Base-by-base conservation (phyloP, 129 eudicot genomes). In the Pseudognaphalium luteoalbum region DNA sequence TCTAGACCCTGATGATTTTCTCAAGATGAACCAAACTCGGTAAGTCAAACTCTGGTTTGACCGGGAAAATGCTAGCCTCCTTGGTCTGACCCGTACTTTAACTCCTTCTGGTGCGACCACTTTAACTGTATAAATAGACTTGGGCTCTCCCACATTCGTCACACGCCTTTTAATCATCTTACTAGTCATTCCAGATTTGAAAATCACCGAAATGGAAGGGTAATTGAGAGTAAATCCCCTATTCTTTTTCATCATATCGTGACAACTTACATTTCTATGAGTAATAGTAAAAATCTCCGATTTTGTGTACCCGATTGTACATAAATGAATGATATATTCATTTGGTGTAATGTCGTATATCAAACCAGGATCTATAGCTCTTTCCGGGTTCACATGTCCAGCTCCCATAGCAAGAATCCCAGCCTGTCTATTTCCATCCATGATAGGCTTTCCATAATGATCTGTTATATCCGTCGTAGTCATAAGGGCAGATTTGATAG, bases 201-300 rank as follows among this genome's bases (percentile, higher is more conserved):
- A 91, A 44, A 83, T 73, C 22, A 92, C 93, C 0, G 99, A 89
- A 41, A 94, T 85, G 0, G 99, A 86, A 70, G 99, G 99, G 81
- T 94, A 94, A 60, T 94, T 94, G 37, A 94, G 88, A 86, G 88
- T 91, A 76, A 94, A 91, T 16, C 88, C 96, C 74, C 57, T 89
- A 71, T 84, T 78, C 65, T 84, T 85, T 72, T 76, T 72, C 84
- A 87, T 44, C 29, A 91, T 61, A 22, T 85, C 89, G 12, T 72
- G 88, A 75, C 97, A 94, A 35, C 96, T 94, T 39, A 86, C 88
- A 12, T 94, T 94, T 84, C 92, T 83, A 71, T 87, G 99, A 78
- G 97, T 89, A 9, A 94, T 86, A 60, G 87, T 86, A 69, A 94
- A 89, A 51, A 94, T 82, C 21, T 94, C 88, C 3, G 96, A 86